phyloP scores from a whole-genome alignment of 371 early-diverging fungal species.

The Mucor plumbeus region DNA sequence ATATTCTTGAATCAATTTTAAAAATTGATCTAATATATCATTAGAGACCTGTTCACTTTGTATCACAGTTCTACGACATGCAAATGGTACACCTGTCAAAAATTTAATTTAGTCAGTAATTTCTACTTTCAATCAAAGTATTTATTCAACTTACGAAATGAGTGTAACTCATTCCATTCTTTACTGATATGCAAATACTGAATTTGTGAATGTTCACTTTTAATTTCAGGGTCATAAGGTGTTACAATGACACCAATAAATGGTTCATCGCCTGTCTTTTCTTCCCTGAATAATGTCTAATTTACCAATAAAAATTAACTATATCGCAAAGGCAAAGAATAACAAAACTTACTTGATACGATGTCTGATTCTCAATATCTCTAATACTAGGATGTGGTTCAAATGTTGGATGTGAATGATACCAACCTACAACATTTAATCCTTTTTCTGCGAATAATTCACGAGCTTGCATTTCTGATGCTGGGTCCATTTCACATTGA shows the following conservation, averaged over 20 bases:
- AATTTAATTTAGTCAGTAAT: not conserved
- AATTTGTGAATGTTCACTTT: conserved; percentile 59
- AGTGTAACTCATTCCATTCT: conserved; percentile 47
- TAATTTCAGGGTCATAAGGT: conserved; percentile 67
- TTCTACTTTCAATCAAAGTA: not conserved
- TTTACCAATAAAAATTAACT: not conserved
- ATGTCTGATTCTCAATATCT: conserved; percentile 81
- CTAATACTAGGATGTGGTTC: conserved; percentile 47
- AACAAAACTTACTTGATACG: conserved; percentile 62
- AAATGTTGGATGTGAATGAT: conserved; percentile 52
- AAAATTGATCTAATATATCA: conserved; percentile 53
- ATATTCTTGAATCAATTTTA: conserved; percentile 55
- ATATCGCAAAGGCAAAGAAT: not conserved
- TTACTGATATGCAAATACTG: conserved; percentile 62
- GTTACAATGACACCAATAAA: conserved; percentile 85
- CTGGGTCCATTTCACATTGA: conserved; percentile 88
- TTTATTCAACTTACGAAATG: conserved; percentile 47
- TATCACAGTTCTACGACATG: conserved; percentile 51
- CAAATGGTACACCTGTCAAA: conserved; percentile 52
- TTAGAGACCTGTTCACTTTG: conserved; percentile 50
- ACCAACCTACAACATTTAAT: conserved; percentile 82
- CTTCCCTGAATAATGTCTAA: conserved; percentile 67
- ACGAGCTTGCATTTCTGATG: conserved; percentile 75
- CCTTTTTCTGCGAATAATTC: conserved; percentile 72
- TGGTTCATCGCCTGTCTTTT: conserved; percentile 72